phyloP scores from a whole-genome alignment of 2,329 filamentous ascomycete genomes.

The Fusarium lateritium region DNA sequence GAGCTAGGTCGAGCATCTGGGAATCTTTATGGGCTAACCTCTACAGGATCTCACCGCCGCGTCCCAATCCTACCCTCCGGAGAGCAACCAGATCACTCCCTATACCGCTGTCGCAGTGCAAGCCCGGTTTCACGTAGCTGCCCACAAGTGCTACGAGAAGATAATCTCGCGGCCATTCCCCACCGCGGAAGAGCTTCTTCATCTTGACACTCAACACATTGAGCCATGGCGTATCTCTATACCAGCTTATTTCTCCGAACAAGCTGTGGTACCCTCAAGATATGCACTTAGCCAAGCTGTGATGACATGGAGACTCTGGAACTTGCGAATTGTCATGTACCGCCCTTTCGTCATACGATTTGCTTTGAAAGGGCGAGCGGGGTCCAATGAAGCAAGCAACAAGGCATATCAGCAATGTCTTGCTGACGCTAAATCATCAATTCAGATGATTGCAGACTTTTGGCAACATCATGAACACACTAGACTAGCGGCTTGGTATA shows the following conservation, averaged over 20 bases:
- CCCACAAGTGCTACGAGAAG: conserved; percentile 60
- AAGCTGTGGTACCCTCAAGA: conserved; percentile 51
- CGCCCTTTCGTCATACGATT: conserved; percentile 61
- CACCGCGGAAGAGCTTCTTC: conserved; percentile 57
- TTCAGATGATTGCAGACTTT: conserved; percentile 56
- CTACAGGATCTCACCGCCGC: conserved; percentile 53
- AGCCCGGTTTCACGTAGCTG: conserved; percentile 61
- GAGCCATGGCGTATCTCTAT: conserved; percentile 56
- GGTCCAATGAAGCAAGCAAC: conserved; percentile 37
- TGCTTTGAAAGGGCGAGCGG: conserved; percentile 44
- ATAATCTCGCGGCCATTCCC: conserved; percentile 62
- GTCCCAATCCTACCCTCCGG: conserved; percentile 52
- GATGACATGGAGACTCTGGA: conserved; percentile 61
- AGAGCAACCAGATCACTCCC: conserved; percentile 58
- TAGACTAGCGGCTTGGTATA: conserved; percentile 61
- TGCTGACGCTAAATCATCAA: conserved; percentile 58
- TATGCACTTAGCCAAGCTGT: conserved; percentile 59
- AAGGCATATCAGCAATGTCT: conserved; percentile 54
- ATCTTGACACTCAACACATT: conserved; percentile 57
- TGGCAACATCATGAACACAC: conserved; percentile 57
- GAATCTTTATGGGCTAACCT: neutral
- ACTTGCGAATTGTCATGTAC: conserved; percentile 64
- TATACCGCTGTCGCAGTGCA: conserved; percentile 62
- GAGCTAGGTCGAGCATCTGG: neutral
- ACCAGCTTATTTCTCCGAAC: conserved; percentile 55